Evolutionary conservation across 805 yeast genomes (phyloP), one percentile per base, ranked within the genome.

Genomic region (Metschnikowia cerradonensis): DNA sequence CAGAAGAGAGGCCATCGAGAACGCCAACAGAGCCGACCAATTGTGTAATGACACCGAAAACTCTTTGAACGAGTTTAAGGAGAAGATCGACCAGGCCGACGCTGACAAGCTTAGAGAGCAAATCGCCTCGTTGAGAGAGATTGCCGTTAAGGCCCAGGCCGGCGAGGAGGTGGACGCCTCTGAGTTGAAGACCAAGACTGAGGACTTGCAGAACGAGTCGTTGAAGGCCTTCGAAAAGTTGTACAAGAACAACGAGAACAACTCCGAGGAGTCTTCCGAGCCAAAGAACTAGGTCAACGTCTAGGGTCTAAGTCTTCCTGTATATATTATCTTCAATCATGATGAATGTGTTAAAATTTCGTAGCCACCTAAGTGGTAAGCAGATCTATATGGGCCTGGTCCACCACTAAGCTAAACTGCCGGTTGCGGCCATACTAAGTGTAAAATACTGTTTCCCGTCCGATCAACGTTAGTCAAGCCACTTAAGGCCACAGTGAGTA

Each of bases 11-110:
- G 75, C 90, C 52, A 84, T 91, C 66, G 95, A 88, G 75, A 70
- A 77, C 60, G 95, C 95, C 62, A 89, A 86, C 84, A 87, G 85
- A 67, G 88, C 90, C 61, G 91, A 86, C 72, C 82, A 82, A 69
- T 81, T 86, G 70, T 81, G 85, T 71, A 73, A 72, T 61, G 78
- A 75, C 63, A 74, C 78, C 57, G 79, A 74, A 66, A 66, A 66
- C 67, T 74, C 78, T 46, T 72, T 74, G 65, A 74, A 68, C 59
- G 79, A 74, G 64, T 71, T 70, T 67, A 73, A 73, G 68, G 79
- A 74, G 57, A 74, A 74, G 67, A 58, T 74, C 52, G 77, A 73
- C 48, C 61, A 72, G 54, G 74, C 74, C 49, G 77, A 73, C 51
- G 75, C 77, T 52, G 77, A 73, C 61, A 72, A 73, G 68, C 70